Percentiles rank a stretch among this genome's conserved stretches.
These are phyloP conservation scores for Paramyrothecium roridum DNA, from an alignment of 2,329 filamentous ascomycete genomes.

Conservation along the genomic window DNA sequence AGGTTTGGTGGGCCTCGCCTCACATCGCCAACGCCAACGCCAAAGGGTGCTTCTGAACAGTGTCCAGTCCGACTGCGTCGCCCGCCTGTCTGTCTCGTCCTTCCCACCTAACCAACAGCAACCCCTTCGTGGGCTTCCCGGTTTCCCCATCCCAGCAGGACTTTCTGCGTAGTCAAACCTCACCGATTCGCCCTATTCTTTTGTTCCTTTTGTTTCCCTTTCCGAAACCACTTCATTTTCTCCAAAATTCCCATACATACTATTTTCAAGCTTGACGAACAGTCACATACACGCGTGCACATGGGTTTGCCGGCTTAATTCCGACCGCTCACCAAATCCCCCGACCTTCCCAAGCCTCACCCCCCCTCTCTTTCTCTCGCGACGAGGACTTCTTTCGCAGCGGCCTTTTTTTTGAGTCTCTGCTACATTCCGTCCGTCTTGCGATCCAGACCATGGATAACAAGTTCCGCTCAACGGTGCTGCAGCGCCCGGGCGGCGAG, in stretches of 20 bases:
- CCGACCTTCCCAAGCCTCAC: neutral
- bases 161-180: neutral
- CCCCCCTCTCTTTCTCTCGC: neutral
- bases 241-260: no score
- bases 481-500: slow-evolving; percentile 41
- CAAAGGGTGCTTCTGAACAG: neutral
- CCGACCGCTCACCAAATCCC: neutral
- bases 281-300: neutral
- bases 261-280: no score
- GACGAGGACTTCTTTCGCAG: no score
- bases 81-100: neutral
- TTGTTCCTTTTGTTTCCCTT: neutral
- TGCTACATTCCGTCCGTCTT: neutral
- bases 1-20: neutral
- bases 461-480: slow-evolving; percentile 47
- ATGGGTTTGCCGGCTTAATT: neutral
- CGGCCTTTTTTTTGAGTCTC: neutral
- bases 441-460: slow-evolving; percentile 34
- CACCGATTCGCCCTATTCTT: neutral
- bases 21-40: neutral
- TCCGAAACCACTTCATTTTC: neutral
- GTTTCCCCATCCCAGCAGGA: neutral
- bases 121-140: no score
- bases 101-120: neutral
- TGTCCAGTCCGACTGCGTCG: neutral